Evolutionary conservation across 2,329 filamentous ascomycete species (phyloP), one percentile per base, ranked within the genome.

Genomic region (Ilyonectria robusta): DNA sequence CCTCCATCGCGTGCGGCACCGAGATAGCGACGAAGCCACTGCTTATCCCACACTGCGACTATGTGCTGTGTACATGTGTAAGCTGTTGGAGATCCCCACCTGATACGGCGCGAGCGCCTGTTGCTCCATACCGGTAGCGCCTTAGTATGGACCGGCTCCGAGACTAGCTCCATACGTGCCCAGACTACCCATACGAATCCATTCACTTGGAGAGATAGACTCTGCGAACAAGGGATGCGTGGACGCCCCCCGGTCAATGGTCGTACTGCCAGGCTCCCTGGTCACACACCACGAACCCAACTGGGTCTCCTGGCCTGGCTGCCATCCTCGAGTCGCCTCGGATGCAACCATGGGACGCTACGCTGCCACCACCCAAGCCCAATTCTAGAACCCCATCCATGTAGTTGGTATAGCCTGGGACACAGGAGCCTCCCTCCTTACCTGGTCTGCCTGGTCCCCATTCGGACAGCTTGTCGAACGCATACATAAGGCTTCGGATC

Each of bases 301-400:
- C 33, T 62, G 50, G 40, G 33, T 35, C 29, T 37, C 50, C 50
- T n/a, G 33, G 53, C 29, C 50, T 50, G 47, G 62, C 17, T 37
- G 29, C 50, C 50, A 53, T 50, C 48, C 48, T 62, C 42, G 33
- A 53, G 62, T 50, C 44, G 31, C 56, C 31, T 64, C 62, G 62
- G 62, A 48, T 64, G 56, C 57, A 26, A 64, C 62, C 21, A 53
- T 35, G 54, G 50, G 57, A 51, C 54, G 59, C 46, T 57, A 50
- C 47, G 47, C 48, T 48, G 42, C 42, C 23, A 51, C 62, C 58
- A 47, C 26, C 56, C 53, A 61, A 31, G 62, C 51, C 50, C 54
- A 46, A 62, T 65, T 68, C 66, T 66, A 66, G 62, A 68, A 66
- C 66, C 48, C 44, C 31, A 58, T 44, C 63, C 63, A 66, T 66